These are phyloP conservation scores for Rhizomucor pusillus DNA, from an alignment of 371 early-diverging fungal species.

Conservation along the genomic window DNA sequence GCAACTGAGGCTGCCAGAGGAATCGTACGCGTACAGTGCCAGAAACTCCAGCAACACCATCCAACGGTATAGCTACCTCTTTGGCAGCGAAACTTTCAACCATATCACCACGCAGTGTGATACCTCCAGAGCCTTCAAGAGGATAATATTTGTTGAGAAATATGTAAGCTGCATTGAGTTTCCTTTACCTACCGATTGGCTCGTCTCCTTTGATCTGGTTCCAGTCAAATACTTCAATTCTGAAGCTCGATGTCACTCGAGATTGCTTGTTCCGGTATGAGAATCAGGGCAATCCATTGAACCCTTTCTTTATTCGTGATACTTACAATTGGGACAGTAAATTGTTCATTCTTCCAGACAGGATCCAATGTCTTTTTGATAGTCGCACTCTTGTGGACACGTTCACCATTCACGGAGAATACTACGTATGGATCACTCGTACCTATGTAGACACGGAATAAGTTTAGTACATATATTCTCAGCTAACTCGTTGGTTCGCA, in stretches of 20 bases:
- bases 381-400: slow-evolving; percentile 73
- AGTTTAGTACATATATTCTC: background rate
- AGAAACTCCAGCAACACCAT: slow-evolving; percentile 31
- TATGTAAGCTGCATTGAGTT: no score
- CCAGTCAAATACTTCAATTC: slow-evolving; percentile 82
- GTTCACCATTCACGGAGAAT: slow-evolving; percentile 73
- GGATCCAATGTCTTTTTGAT: slow-evolving; percentile 83
- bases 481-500: slow-evolving; percentile 48
- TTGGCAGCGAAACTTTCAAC: slow-evolving; percentile 39
- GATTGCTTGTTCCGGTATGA: slow-evolving; percentile 30
- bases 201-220: slow-evolving; percentile 66
- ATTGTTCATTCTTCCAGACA: slow-evolving; percentile 73
- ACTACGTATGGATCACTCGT: slow-evolving; percentile 83
- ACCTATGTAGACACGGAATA: slow-evolving; percentile 23
- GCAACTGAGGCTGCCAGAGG: slow-evolving; percentile 46
- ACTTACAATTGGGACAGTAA: slow-evolving; percentile 68
- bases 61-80: slow-evolving; percentile 35
- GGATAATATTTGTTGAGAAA: background rate
- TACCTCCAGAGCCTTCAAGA: slow-evolving; percentile 36
- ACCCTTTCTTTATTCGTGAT: slow-evolving; percentile 8
- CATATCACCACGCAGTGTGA: slow-evolving; percentile 38
- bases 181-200: slow-evolving; percentile 50
- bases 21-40: slow-evolving; percentile 36
- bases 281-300: background rate
- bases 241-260: slow-evolving; percentile 56